These are phyloP conservation scores for Oryza meridionalis DNA, from an alignment of 176 grass and related monocot species.

Conservation along the genomic window DNA sequence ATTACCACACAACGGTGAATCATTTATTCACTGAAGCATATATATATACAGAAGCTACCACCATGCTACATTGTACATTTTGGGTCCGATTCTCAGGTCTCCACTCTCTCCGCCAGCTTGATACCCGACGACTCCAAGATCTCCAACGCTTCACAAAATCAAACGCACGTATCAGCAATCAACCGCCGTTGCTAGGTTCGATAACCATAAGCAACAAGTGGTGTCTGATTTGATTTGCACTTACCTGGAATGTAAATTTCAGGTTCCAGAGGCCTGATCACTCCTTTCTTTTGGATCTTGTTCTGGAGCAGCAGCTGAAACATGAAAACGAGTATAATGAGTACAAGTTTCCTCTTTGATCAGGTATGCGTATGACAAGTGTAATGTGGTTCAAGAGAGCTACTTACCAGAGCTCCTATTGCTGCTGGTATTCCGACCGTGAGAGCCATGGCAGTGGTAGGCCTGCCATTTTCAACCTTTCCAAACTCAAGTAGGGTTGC, in stretches of 20 bases:
- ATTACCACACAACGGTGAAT: not conserved
- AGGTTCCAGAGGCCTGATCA: slow-evolving; percentile 78
- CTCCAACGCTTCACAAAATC: slow-evolving; percentile 70
- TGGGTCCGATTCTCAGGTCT: slow-evolving; percentile 35
- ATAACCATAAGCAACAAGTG: not conserved
- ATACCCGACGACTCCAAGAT: slow-evolving; percentile 81
- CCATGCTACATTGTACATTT: not conserved
- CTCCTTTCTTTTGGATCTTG: slow-evolving; percentile 70
- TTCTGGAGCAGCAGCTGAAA: slow-evolving; percentile 89
- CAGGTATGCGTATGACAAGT: not conserved
- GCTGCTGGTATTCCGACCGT: slow-evolving; percentile 89
- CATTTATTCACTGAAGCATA: not conserved
- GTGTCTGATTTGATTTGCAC: slow-evolving; percentile 16
- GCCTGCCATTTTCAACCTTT: slow-evolving; percentile 62
- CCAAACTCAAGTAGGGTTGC: slow-evolving; percentile 86
- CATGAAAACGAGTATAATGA: slow-evolving; percentile 20
- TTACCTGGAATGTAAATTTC: slow-evolving; percentile 90
- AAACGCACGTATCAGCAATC: slow-evolving; percentile 12
- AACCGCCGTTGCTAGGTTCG: not conserved
- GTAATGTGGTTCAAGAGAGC: slow-evolving; percentile 27
- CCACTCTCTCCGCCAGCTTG: slow-evolving; percentile 75
- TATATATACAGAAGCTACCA: not conserved
- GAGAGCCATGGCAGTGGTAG: slow-evolving; percentile 88
- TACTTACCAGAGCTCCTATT: slow-evolving; percentile 86
- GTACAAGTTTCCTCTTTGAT: slow-evolving; percentile 1